Evolutionary conservation across 2,329 filamentous ascomycete species (phyloP).

Genomic region (Diaporthe batatas): DNA sequence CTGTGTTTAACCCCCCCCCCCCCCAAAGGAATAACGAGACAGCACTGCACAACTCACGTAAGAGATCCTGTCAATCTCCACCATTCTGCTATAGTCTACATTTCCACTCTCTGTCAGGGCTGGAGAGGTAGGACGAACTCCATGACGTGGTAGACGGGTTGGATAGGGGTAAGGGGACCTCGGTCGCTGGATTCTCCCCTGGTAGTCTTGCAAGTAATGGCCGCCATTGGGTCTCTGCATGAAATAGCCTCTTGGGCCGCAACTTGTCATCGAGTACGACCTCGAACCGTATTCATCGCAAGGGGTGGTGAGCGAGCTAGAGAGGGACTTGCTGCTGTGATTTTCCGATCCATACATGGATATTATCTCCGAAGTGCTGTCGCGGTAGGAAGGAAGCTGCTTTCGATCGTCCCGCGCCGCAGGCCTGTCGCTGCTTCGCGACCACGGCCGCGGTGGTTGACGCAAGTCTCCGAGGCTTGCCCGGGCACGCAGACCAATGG

Average conservation of each 20-base stretch:
- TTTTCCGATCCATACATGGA: slow-evolving; percentile 69
- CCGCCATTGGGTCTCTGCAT: slow-evolving; percentile 44
- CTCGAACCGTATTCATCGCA: slow-evolving; percentile 60
- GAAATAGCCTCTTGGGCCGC: slow-evolving; percentile 52
- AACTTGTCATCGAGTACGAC: slow-evolving; percentile 69
- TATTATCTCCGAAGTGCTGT: slow-evolving; percentile 67
- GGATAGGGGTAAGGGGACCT: slow-evolving; percentile 72
- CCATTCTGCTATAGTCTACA: slow-evolving; percentile 65
- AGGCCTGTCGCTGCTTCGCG: slow-evolving; percentile 51
- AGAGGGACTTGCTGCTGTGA: slow-evolving; percentile 55
- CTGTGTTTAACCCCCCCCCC: too few species aligned
- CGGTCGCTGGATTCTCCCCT: slow-evolving; percentile 53
- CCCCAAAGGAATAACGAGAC: not conserved
- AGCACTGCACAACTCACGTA: slow-evolving; percentile 54
- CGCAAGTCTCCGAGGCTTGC: slow-evolving; percentile 49
- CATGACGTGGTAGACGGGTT: slow-evolving; percentile 67
- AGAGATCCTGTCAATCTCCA: slow-evolving; percentile 62
- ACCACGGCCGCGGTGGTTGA: slow-evolving; percentile 48
- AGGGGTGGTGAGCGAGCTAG: slow-evolving; percentile 58
- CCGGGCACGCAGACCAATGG: slow-evolving; percentile 50
- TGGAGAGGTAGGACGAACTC: slow-evolving; percentile 63
- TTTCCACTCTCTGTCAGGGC: slow-evolving; percentile 61
- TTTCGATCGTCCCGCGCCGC: slow-evolving; percentile 57
- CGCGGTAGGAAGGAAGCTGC: slow-evolving; percentile 62
- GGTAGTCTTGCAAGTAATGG: slow-evolving; percentile 49